These are phyloP conservation scores for Lyophyllum atratum DNA, from an alignment of 768 basidiomycete species.

Conservation along the genomic window DNA sequence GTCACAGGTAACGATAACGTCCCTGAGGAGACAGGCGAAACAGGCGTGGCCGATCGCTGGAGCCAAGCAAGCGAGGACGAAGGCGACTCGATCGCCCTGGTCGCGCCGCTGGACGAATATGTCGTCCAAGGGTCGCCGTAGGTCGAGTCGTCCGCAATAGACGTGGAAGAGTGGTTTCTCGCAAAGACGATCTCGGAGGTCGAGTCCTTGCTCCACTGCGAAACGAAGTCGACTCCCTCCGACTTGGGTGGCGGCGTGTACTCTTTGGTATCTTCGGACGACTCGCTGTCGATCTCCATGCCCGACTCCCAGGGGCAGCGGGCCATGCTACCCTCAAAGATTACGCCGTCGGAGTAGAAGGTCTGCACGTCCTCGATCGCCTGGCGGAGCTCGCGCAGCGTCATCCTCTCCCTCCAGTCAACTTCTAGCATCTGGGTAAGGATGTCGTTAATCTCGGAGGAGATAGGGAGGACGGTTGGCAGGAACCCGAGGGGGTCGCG, in stretches of 20 bases:
- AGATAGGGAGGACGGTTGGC: constrained; percentile 82
- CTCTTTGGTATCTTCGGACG: constrained; percentile 46
- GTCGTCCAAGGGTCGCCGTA: constrained; percentile 44
- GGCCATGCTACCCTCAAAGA: constrained; percentile 84
- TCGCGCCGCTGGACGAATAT: constrained; percentile 50
- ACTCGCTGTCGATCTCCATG: constrained; percentile 67
- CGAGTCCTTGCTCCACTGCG: constrained; percentile 64
- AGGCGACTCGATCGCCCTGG: constrained; percentile 56
- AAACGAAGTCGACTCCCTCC: constrained; percentile 40
- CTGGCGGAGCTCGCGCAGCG: constrained; percentile 52
- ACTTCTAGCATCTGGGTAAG: constrained; percentile 74
- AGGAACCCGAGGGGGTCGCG: constrained; percentile 79
- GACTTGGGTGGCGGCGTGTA: constrained; percentile 39
- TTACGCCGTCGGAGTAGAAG: constrained; percentile 74
- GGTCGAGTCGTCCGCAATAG: constrained; percentile 34
- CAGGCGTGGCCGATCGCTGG: constrained; percentile 46
- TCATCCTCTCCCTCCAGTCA: constrained; percentile 64
- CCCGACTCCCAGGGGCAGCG: constrained; percentile 79
- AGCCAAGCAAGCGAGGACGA: constrained; percentile 45
- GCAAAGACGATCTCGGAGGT: constrained; percentile 50
- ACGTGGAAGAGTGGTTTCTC: constrained; percentile 26
- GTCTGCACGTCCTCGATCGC: constrained; percentile 58
- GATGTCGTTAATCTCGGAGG: constrained; percentile 69
- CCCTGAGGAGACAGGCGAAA: constrained; percentile 39
- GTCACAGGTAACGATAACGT: constrained; percentile 57